Base-by-base conservation (phyloP, 345 rosid species). In the Citrus hindsii region DNA sequence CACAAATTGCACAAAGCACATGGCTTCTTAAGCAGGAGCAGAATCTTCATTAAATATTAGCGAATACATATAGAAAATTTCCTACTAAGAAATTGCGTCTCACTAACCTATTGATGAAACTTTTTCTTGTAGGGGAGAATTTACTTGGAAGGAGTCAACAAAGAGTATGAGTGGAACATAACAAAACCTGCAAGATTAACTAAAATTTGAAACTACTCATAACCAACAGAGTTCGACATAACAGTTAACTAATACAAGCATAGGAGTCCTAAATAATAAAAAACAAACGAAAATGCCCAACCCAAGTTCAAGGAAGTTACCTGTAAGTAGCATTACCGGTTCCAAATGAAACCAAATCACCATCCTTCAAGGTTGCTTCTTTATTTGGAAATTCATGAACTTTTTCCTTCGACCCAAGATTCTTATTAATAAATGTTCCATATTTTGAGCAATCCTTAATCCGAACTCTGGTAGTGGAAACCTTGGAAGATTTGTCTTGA, bases 391-490 rank as follows among this genome's bases (percentile, higher is more conserved):
- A 84, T 72, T 93, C 90, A 32, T 92, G 92, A 61, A 91, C 87
- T 82, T 92, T 95, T 33, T 84, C 84, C 67, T 81, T 89, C 19
- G 84, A 71, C 24, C 72, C 92, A 63, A 65, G 83, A 79, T 76
- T 79, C 72, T 78, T 89, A 80, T 79, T 89, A 76, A 95, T 53
- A 83, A 90, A 89, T 8, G 99, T 95, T 60, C 99, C 99, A 81
- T 93, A 95, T 74, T 94, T 95, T 2, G 99, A 95, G 74, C 88
- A 89, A 86, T 94, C 98, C 86, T 86, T 89, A 37, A 95, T 82
- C 79, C 84, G 82, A 76, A 88, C 86, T 40, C 79, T 69, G 61
- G 88, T 66, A 33, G 14, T 86, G 46, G 87, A 67, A 67, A 71
- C 7, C 1, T 70, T 62, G 33, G 85, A 77, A 78, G 87, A 78